Evolutionary conservation across 768 basidiomycete species (phyloP).

Genomic region (Boletus pseudo-olivaceus): DNA sequence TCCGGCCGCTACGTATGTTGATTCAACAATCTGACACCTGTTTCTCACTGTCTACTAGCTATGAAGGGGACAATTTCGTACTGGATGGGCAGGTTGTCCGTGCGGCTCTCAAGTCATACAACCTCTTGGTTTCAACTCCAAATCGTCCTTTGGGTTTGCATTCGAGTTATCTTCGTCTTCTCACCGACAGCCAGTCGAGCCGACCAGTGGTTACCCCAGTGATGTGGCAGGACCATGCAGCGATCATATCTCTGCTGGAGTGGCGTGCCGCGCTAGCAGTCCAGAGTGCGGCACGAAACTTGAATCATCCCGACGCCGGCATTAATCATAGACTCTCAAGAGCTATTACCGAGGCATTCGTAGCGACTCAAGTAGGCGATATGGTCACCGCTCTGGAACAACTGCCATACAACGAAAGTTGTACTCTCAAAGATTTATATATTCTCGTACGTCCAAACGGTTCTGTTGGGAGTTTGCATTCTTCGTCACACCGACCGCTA

Average conservation of each 20-base stretch:
- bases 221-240: slow-evolving; percentile 39
- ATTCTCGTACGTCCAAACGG: slow-evolving; percentile 24
- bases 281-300: slow-evolving; percentile 33
- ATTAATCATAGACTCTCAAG: slow-evolving; percentile 55
- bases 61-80: slow-evolving; percentile 78
- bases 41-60: slow-evolving; percentile 36
- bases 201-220: slow-evolving; percentile 18
- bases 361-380: slow-evolving; percentile 51
- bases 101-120: slow-evolving; percentile 60
- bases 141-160: slow-evolving; percentile 12
- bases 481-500: neutral
- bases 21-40: neutral
- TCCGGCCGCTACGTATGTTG: slow-evolving; percentile 57
- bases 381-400: slow-evolving; percentile 38
- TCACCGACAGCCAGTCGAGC: slow-evolving; percentile 26
- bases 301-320: slow-evolving; percentile 47
- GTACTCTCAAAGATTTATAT: slow-evolving; percentile 21
- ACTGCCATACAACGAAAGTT: slow-evolving; percentile 16
- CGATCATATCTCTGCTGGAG: slow-evolving; percentile 51
- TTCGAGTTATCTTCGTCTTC: slow-evolving; percentile 50
- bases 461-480: too few species aligned
- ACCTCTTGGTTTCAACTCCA: slow-evolving; percentile 36
- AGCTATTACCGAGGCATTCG: slow-evolving; percentile 67
- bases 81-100: slow-evolving; percentile 73
- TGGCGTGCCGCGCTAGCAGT: slow-evolving; percentile 65